Percentiles rank a stretch among this genome's conserved stretches.
phyloP scores from a whole-genome alignment of 345 rosid species.

The Bruguiera sexangula region DNA sequence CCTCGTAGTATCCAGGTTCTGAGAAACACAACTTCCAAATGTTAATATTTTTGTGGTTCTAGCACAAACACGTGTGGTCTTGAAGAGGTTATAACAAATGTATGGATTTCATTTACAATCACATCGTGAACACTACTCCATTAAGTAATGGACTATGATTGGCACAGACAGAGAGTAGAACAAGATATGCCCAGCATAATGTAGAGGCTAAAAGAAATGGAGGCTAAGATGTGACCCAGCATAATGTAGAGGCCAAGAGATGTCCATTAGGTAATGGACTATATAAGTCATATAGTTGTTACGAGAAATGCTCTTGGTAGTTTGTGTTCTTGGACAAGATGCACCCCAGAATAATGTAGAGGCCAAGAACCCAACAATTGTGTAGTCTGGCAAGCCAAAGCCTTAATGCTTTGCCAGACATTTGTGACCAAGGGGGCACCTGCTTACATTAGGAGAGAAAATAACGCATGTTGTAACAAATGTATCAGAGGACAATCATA shows the following conservation, averaged over 20 bases:
- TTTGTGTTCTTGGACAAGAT: background rate
- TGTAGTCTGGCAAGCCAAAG: background rate
- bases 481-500: background rate
- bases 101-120: background rate
- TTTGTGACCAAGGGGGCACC: background rate
- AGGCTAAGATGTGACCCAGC: no score
- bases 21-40: conserved; percentile 21
- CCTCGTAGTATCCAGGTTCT: conserved; percentile 97
- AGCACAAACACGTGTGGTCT: no score
- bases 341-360: background rate
- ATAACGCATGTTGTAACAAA: background rate
- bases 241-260: no score
- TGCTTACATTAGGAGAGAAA: background rate
- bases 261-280: no score
- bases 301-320: background rate
- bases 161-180: no score
- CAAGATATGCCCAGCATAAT: no score
- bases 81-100: conserved; percentile 9
- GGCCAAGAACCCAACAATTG: background rate
- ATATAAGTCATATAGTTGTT: no score
- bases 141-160: no score
- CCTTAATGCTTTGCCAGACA: background rate
- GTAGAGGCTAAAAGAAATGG: no score
- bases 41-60: background rate
- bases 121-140: no score